phyloP scores from a whole-genome alignment of 1,139 yeast genomes.

The Debaryomyces nepalensis region DNA sequence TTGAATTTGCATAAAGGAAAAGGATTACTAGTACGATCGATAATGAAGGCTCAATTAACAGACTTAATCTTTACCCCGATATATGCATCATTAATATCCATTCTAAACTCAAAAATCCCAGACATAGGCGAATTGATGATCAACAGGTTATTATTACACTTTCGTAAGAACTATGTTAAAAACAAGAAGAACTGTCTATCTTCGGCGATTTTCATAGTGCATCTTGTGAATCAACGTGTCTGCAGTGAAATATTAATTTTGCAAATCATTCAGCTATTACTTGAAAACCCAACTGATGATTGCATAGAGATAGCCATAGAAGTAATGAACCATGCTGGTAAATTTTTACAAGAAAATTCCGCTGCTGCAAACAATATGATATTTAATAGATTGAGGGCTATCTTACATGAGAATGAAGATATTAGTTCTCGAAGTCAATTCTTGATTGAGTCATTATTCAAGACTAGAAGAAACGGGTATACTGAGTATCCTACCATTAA shows the following conservation, averaged over 20 bases:
- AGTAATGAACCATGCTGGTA: conserved; percentile 32
- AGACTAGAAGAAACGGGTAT: conserved; percentile 54
- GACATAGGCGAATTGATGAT: conserved; percentile 65
- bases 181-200: conserved; percentile 48
- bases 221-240: conserved; percentile 67
- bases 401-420: conserved; percentile 57
- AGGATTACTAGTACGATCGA: conserved; percentile 59
- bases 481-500: conserved; percentile 44
- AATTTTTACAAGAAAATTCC: conserved; percentile 27
- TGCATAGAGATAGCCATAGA: conserved; percentile 30
- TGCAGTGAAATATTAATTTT: conserved; percentile 65
- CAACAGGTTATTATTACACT: conserved; percentile 60
- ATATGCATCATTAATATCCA: conserved; percentile 61
- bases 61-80: conserved; percentile 45
- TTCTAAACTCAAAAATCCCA: conserved; percentile 71
- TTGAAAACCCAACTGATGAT: conserved; percentile 57
- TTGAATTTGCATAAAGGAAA: conserved; percentile 61
- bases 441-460: conserved; percentile 58
- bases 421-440: conserved; percentile 50
- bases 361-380: conserved; percentile 47
- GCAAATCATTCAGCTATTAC: conserved; percentile 64
- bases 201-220: conserved; percentile 57
- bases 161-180: conserved; percentile 57
- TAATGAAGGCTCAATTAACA: conserved; percentile 62
- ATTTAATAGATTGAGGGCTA: conserved; percentile 62